A percentile compares a stretch with the other conserved stretches of the same genome.
Conservation (phyloP, 805 yeast species). For the Komagataella mondaviorum region DNA sequence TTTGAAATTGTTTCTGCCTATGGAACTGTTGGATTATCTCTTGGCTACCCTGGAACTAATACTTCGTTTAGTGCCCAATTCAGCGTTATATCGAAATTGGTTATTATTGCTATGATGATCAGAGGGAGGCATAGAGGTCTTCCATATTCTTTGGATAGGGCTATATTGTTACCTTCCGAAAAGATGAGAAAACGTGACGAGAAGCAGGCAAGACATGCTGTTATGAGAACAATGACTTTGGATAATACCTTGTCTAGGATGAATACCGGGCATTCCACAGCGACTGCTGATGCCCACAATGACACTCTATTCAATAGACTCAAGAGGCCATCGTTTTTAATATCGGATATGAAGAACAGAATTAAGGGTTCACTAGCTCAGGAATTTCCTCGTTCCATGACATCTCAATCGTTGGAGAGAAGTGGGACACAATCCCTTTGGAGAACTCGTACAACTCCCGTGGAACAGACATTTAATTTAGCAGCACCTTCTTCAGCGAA, state of each 20-base stretch:
- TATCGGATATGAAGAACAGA: background rate
- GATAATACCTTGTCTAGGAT: background rate
- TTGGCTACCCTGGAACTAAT: slow-evolving; percentile 61
- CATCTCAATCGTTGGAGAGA: background rate
- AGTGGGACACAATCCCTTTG: background rate
- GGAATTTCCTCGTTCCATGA: background rate
- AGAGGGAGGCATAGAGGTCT: slow-evolving; percentile 96
- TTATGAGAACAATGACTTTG: slow-evolving; percentile 10
- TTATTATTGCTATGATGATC: slow-evolving; percentile 79
- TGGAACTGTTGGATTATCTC: slow-evolving; percentile 89
- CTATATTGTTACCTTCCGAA: slow-evolving; percentile 73
- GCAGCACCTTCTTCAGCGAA: background rate
- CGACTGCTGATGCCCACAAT: background rate
- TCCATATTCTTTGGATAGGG: slow-evolving; percentile 88
- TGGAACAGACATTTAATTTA: background rate
- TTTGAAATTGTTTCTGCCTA: slow-evolving; percentile 92
- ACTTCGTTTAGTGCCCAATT: slow-evolving; percentile 69
- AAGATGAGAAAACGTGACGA: slow-evolving; percentile 49
- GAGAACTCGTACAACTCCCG: background rate
- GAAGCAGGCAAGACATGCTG: slow-evolving; percentile 36
- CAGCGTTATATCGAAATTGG: slow-evolving; percentile 61
- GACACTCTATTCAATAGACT: background rate
- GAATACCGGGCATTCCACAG: background rate
- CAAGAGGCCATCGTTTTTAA: background rate
- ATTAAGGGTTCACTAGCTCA: background rate